These are phyloP conservation scores for Quercus lobata DNA, from an alignment of 331 rosid genomes.

Conservation along the genomic window DNA sequence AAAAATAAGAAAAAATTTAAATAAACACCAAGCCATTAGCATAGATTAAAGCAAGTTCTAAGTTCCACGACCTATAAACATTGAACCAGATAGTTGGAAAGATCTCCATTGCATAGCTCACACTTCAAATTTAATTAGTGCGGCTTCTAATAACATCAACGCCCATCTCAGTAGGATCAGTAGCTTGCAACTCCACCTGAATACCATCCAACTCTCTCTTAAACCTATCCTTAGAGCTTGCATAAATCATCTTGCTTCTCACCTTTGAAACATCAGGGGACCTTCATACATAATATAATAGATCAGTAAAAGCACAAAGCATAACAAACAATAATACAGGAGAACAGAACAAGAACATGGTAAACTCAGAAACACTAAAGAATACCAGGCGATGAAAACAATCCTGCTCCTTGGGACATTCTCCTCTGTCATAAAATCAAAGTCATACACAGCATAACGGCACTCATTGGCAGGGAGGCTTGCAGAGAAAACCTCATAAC, in stretches of 20 bases:
- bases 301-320: neutral
- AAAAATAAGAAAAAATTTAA: no score
- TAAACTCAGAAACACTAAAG: neutral
- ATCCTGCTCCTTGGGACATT: constrained; percentile 43
- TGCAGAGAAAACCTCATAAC: constrained; percentile 32
- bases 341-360: neutral
- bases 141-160: constrained; percentile 41
- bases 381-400: constrained; percentile 40
- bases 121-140: neutral
- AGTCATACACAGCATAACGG: constrained; percentile 43
- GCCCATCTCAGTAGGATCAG: constrained; percentile 38
- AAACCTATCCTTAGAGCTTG: constrained; percentile 47
- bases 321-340: neutral
- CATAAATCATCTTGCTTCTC: constrained; percentile 50
- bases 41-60: constrained; percentile 18
- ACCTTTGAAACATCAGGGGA: constrained; percentile 40
- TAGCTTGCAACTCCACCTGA: constrained; percentile 49
- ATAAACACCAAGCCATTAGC: neutral
- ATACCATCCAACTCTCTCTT: constrained; percentile 50
- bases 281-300: constrained; percentile 9
- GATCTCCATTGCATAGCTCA: constrained; percentile 2
- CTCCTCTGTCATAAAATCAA: constrained; percentile 34
- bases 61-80: constrained; percentile 25
- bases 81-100: constrained; percentile 12
- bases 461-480: constrained; percentile 39